Base-by-base conservation (phyloP, 2,329 filamentous ascomycete genomes). In the Paraconiothyrium sp. region DNA sequence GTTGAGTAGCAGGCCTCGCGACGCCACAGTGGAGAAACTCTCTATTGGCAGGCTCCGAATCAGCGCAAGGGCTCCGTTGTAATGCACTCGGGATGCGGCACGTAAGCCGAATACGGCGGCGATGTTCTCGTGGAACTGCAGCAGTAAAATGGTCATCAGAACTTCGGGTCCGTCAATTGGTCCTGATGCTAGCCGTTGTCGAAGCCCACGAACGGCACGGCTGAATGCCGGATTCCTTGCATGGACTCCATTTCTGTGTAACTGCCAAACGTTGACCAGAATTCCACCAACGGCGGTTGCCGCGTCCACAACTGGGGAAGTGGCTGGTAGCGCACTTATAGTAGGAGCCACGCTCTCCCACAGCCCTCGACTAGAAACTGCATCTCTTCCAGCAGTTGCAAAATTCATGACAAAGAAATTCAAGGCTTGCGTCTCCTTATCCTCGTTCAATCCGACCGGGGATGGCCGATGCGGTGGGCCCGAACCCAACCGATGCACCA, bases 401-500 rank as follows among this genome's bases (percentile, higher is more conserved):
- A 55, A 55, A n/a, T 55, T 55, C n/a, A 47, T 34, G 10, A 55
- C 30, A 5, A 55, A 55, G 41, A 55, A 55, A 14, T 55, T 55
- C 24, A 55, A 24, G 14, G 52, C 39, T 20, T 47, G 37, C 10
- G 52, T 43, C 41, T 55, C 52, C 6, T 47, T 47, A 4, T 22
- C 13, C 20, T 55, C 52, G 27, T 46, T 14, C 27, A 55, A 3
- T 8, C 8, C 27, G 20, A 30, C n/a, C 27, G 22, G 20, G 7
- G 41, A 14, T 13, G 16, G 24, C 6, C 13, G 41, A 14, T 27
- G 52, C 16, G 41, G 5, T 39, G 41, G 41, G 27, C 14, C 39
- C n/a, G 41, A 32, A n/a, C 41, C 41, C n/a, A 27, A 41, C 11
- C 52, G 52, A 47, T 34, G 41, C 20, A 39, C 43, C 16, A 55